Evolutionary conservation across 1,139 yeast species (phyloP).

Genomic region (Blastobotrys buckinghamii): DNA sequence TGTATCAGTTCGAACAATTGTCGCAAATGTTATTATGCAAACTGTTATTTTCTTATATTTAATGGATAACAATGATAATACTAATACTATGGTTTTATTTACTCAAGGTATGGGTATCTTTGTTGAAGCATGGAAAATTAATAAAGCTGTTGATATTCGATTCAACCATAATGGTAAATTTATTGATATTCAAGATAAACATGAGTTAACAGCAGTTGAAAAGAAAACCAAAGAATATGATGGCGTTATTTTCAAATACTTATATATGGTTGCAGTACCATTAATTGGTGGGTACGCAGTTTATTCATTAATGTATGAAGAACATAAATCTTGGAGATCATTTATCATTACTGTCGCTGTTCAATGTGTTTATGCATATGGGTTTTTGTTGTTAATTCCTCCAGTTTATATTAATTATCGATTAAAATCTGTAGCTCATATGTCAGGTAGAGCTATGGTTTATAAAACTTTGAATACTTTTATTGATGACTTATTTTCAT

Average conservation of each 20-base stretch:
- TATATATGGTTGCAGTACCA: conserved; percentile 36
- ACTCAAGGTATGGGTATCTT: conserved; percentile 38
- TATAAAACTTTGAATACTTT: conserved; percentile 39
- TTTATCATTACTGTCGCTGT: conserved; percentile 37
- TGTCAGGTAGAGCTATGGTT: conserved; percentile 38
- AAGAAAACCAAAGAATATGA: conserved; percentile 39
- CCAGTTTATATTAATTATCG: conserved; percentile 39
- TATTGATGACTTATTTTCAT: conserved; percentile 39
- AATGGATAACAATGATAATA: conserved; percentile 37
- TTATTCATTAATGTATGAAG: conserved; percentile 36
- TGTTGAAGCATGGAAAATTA: conserved; percentile 41
- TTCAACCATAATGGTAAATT: conserved; percentile 17
- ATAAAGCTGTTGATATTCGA: conserved; percentile 34
- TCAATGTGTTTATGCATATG: conserved; percentile 40
- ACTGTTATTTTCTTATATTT: conserved; percentile 35
- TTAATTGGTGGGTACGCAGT: conserved; percentile 35
- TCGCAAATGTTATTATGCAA: conserved; percentile 40
- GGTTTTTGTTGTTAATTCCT: conserved; percentile 38
- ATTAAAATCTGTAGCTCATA: conserved; percentile 39
- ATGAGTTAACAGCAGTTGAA: conserved; percentile 35
- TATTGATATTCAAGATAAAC: conserved; percentile 32
- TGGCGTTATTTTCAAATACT: conserved; percentile 36
- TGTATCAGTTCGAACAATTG: conserved; percentile 36
- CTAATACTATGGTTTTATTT: conserved; percentile 36
- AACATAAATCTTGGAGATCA: conserved; percentile 40